phyloP scores from a whole-genome alignment of 306 rosid genomes.

The Chamaecrista fasciculata region DNA sequence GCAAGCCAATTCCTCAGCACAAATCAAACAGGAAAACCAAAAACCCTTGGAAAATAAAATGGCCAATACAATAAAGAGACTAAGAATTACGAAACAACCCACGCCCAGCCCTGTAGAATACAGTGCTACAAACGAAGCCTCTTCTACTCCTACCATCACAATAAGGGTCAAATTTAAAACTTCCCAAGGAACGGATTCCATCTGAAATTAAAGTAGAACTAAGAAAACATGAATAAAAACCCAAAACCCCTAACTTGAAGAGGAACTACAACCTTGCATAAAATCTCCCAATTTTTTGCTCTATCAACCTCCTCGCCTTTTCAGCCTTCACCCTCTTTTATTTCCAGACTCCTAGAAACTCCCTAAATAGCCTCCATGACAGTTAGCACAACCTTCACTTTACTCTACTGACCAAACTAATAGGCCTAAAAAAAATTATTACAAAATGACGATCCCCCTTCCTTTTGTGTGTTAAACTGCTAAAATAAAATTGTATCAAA shows the following conservation, averaged over 20 bases:
- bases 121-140: not conserved
- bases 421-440: not conserved
- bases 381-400: not conserved
- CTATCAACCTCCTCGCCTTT: no score
- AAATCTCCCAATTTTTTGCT: no score
- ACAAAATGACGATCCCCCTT: not conserved
- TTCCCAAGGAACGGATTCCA: not conserved
- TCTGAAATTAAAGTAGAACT: no score
- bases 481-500: not conserved
- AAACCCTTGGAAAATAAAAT: not conserved
- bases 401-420: slow-evolving; percentile 7
- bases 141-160: not conserved
- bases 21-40: not conserved
- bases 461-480: not conserved
- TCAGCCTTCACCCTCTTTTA: no score
- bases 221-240: no score
- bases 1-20: slow-evolving; percentile 1
- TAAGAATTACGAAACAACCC: not conserved
- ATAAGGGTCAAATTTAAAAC: not conserved
- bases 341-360: no score
- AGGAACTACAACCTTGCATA: no score
- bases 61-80: slow-evolving; percentile 1
- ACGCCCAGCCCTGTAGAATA: not conserved
- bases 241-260: no score
- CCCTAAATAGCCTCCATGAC: no score